A percentile compares a stretch with the other conserved stretches of the same genome.
phyloP scores from a whole-genome alignment of 331 rosid genomes.

The Pyracantha coccinea region DNA sequence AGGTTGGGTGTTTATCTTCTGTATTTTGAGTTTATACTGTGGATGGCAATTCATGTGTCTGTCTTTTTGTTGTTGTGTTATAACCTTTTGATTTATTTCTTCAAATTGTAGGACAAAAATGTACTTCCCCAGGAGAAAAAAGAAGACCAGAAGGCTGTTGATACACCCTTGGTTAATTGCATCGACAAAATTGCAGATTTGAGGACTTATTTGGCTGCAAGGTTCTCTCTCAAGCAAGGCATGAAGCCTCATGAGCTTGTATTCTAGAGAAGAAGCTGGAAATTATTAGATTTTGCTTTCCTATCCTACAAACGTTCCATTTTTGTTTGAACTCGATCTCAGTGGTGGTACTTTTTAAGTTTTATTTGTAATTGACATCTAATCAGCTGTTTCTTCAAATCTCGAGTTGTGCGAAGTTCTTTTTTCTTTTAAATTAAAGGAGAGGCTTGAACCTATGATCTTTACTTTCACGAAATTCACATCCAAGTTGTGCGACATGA shows the following conservation, averaged over 20 bases:
- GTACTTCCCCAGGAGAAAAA: slow-evolving; percentile 60
- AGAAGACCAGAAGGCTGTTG: slow-evolving; percentile 65
- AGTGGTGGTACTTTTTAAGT: slow-evolving; percentile 1
- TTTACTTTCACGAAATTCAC: not conserved
- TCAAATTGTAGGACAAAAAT: slow-evolving; percentile 42
- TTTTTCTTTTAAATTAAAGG: not conserved
- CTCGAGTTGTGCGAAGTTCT: slow-evolving; percentile 6
- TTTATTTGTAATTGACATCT: slow-evolving; percentile 17
- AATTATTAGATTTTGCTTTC: not conserved
- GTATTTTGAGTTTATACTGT: not conserved
- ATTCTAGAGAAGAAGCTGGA: slow-evolving; percentile 24
- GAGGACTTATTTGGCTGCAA: slow-evolving; percentile 60
- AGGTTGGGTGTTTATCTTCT: slow-evolving; percentile 3
- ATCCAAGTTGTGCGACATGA: not conserved
- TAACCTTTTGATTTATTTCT: not conserved
- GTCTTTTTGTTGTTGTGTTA: not conserved
- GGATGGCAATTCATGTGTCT: not conserved
- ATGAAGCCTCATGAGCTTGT: slow-evolving; percentile 73
- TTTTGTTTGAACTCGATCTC: slow-evolving; percentile 15
- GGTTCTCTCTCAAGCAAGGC: slow-evolving; percentile 73
- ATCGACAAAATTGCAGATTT: slow-evolving; percentile 54
- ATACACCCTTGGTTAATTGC: slow-evolving; percentile 39
- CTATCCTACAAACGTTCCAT: not conserved
- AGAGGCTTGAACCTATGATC: not conserved
- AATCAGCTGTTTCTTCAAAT: slow-evolving; percentile 11